Evolutionary conservation across 495 filamentous ascomycete species (phyloP).

Genomic region (Entonaema liquescens): DNA sequence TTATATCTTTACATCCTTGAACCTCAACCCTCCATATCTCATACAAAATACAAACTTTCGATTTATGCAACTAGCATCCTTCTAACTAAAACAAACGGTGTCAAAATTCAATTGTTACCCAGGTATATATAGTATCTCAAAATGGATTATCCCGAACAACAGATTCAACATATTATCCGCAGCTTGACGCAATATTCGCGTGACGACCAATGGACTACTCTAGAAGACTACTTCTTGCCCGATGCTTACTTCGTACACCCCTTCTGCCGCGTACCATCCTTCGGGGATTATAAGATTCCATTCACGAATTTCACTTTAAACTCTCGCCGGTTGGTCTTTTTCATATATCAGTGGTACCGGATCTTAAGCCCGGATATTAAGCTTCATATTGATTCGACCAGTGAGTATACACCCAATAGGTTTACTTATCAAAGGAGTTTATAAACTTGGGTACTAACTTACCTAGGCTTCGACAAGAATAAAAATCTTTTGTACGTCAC

Average conservation of each 20-base stretch:
- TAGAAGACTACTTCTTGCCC: slow-evolving; percentile 75
- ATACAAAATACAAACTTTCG: background rate
- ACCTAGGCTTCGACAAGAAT: slow-evolving; percentile 70
- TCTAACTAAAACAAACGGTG: background rate
- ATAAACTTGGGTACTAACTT: slow-evolving; percentile 1
- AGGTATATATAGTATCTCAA: slow-evolving; percentile 1
- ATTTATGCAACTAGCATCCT: background rate
- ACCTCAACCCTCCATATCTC: background rate
- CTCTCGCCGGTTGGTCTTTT: slow-evolving; percentile 69
- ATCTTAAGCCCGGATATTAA: slow-evolving; percentile 79
- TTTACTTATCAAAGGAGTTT: background rate
- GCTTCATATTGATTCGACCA: slow-evolving; percentile 71
- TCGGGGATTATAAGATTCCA: slow-evolving; percentile 51
- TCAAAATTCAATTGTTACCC: background rate
- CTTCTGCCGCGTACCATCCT: slow-evolving; percentile 76
- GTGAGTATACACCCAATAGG: slow-evolving; percentile 56
- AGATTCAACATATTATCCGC: slow-evolving; percentile 69
- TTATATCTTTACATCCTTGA: slow-evolving; percentile 4
- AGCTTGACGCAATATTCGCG: slow-evolving; percentile 71
- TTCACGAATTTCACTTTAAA: slow-evolving; percentile 55
- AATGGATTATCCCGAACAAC: slow-evolving; percentile 41
- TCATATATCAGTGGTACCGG: slow-evolving; percentile 88
- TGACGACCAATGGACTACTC: slow-evolving; percentile 64
- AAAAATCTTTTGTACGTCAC: slow-evolving; percentile 73
- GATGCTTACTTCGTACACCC: slow-evolving; percentile 80